These are phyloP conservation scores for Diutina sp. DNA, from an alignment of 1,139 yeast genomes.

Conservation along the genomic window DNA sequence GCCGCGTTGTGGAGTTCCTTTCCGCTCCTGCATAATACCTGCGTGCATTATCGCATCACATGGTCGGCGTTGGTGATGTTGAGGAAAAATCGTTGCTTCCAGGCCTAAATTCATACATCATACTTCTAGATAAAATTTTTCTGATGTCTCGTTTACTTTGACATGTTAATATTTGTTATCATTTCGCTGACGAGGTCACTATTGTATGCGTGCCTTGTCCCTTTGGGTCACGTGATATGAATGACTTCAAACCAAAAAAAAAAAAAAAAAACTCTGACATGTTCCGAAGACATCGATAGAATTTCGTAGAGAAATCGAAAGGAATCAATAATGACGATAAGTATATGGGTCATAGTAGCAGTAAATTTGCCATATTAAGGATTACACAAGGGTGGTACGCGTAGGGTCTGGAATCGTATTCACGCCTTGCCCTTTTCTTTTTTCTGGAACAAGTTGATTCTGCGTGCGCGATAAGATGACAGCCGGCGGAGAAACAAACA, in stretches of 20 bases:
- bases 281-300: not conserved
- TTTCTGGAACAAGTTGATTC: not conserved
- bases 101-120: not conserved
- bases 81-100: not conserved
- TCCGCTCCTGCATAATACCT: not conserved
- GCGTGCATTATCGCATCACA: not conserved
- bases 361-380: too few species aligned
- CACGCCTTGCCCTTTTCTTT: not conserved
- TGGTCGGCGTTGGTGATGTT: not conserved
- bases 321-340: not conserved
- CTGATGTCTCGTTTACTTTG: not conserved
- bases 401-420: not conserved
- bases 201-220: not conserved
- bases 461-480: not conserved
- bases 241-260: not conserved
- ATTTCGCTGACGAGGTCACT: not conserved
- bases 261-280: not conserved
- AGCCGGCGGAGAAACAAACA: not conserved
- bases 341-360: not conserved
- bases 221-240: not conserved
- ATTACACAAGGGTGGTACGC: not conserved
- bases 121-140: not conserved
- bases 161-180: too few species aligned
- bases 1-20: not conserved
- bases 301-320: too few species aligned